Base-by-base conservation (phyloP, 2,329 filamentous ascomycete species). In the Grosmannia penicillata region DNA sequence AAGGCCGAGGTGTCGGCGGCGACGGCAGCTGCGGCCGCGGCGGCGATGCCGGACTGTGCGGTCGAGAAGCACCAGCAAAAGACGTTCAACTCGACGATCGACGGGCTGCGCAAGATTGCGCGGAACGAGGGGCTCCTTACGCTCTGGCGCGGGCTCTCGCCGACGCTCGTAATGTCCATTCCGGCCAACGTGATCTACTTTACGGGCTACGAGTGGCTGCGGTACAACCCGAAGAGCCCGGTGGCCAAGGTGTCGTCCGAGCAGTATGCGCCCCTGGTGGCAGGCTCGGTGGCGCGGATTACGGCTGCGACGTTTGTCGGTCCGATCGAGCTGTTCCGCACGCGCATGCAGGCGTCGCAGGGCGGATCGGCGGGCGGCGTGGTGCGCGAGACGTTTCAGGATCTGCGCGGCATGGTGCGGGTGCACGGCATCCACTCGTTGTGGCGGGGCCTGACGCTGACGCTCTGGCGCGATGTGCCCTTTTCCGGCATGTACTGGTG, bases 161-260 rank as follows among this genome's bases (percentile, higher is more conserved):
- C 91, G 0, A 98, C 91, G 0, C 63, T 98, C 18, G 71, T 86
- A 46, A 98, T 98, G 91, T 78, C 86, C 0, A 72, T 98, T 6
- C 91, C 91, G 0, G 85, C 78, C 21, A 98, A 98, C 55, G 91
- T 98, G 48, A 96, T 98, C 47, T 98, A 98, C 60, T 95, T 96
- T 52, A 93, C 91, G 11, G 91, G 91, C 28, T 98, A 98, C 58
- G 91, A 98, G 53, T 95, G 86, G 81, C 57, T 98, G 42, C 78
- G 91, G 26, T 82, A 71, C 46, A 81, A 83, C 50, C 63, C 66
- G 1, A 62, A 61, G 30, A 93, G 83, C 48, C 87, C 86, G 0
- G 71, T 96, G 45, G 70, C 68, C 26, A 66, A 64, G 30, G 48
- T 68, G 17, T 55, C 78, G 9, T 70, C 71, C 13, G 82, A 89